Evolutionary conservation across 2,329 filamentous ascomycete species (phyloP).

Genomic region (Colletotrichum sp.): DNA sequence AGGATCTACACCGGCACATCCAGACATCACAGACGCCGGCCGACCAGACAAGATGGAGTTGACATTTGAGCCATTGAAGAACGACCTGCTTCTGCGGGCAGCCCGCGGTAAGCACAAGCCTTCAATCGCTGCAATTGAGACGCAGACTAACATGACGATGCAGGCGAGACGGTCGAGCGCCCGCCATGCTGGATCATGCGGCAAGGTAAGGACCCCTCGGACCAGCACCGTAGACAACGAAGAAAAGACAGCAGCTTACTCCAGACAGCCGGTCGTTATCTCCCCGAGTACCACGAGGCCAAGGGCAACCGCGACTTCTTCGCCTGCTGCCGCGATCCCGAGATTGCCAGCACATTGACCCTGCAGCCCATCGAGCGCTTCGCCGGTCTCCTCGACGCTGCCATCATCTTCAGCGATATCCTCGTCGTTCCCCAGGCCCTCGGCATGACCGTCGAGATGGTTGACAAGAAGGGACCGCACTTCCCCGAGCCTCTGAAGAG

Average conservation of each 20-base stretch:
- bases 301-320: conserved; percentile 95
- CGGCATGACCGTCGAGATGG: conserved; percentile 98
- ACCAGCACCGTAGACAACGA: background rate
- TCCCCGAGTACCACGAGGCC: conserved; percentile 96
- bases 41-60: conserved; percentile 60
- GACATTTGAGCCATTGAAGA: conserved; percentile 84
- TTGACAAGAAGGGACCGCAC: conserved; percentile 95
- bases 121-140: background rate
- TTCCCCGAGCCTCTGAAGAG: conserved; percentile 85
- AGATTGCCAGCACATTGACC: conserved; percentile 91
- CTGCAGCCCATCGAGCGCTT: conserved; percentile 95
- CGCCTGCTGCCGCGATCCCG: conserved; percentile 92
- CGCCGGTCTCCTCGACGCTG: conserved; percentile 88
- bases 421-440: conserved; percentile 97
- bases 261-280: conserved; percentile 83
- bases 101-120: conserved; percentile 73
- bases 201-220: conserved; percentile 70
- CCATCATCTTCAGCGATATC: conserved; percentile 99
- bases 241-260: background rate
- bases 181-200: conserved; percentile 99
- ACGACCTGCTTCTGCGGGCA: conserved; percentile 89
- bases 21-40: conserved; percentile 4
- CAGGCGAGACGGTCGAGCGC: conserved; percentile 89
- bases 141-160: conserved; percentile 25
- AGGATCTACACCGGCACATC: conserved; percentile 12